These are phyloP conservation scores for Suillus bovinus DNA, from an alignment of 768 basidiomycete species.

Conservation along the genomic window DNA sequence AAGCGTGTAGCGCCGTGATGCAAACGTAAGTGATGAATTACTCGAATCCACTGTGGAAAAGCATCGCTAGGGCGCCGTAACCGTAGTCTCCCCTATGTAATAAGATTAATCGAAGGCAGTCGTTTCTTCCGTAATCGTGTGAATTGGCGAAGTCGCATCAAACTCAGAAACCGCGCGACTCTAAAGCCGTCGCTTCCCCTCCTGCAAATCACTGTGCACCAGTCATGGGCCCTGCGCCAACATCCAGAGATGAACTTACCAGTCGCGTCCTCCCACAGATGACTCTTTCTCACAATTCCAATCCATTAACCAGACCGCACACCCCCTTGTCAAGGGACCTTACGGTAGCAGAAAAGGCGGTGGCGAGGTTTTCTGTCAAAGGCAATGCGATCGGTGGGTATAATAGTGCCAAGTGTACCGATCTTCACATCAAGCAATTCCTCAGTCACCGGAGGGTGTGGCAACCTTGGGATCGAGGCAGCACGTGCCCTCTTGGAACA, in stretches of 20 bases:
- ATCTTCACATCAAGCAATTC: neutral
- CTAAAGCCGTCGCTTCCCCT: neutral
- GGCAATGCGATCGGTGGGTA: conserved; percentile 44
- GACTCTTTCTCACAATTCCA: conserved; percentile 32
- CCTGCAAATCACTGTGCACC: neutral
- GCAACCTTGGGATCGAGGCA: conserved; percentile 37
- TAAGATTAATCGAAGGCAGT: neutral
- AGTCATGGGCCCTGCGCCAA: conserved; percentile 12
- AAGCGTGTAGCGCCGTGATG: neutral
- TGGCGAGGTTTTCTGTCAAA: conserved; percentile 35
- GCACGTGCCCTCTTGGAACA: conserved; percentile 46
- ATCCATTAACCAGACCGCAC: conserved; percentile 33
- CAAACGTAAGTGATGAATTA: neutral
- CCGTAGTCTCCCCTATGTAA: neutral
- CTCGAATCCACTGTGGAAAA: neutral
- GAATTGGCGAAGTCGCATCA: neutral
- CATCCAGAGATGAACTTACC: conserved; percentile 27
- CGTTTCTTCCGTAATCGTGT: neutral
- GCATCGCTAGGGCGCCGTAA: neutral
- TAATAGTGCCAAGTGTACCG: neutral
- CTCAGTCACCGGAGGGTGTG: conserved; percentile 46
- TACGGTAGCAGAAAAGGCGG: conserved; percentile 29
- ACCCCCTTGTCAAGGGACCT: conserved; percentile 19
- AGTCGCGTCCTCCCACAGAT: conserved; percentile 33
- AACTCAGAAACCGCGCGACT: neutral